Conservation (phyloP, 495 filamentous ascomycete species). For the Jackrogersella multiformis region DNA sequence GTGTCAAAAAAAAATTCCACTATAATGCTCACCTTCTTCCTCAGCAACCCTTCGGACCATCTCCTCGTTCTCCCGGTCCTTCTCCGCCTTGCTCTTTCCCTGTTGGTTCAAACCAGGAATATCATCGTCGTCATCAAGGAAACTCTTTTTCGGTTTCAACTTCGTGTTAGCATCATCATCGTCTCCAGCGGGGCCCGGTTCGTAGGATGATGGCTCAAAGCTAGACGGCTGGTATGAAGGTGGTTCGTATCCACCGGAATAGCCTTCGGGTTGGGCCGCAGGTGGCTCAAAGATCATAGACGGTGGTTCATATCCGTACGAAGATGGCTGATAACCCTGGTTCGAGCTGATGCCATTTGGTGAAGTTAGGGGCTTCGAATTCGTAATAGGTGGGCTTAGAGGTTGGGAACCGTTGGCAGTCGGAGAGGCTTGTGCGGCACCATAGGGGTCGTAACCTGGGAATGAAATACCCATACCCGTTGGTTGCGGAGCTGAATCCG, state of each 20-base stretch:
- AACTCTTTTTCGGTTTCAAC: conserved; percentile 71
- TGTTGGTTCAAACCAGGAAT: conserved; percentile 49
- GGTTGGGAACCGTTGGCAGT: conserved; percentile 14
- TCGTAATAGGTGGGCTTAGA: conserved; percentile 10
- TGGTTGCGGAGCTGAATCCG: conserved; percentile 29
- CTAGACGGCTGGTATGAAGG: conserved; percentile 60
- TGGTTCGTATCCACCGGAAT: conserved; percentile 56
- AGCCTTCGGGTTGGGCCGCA: conserved; percentile 43
- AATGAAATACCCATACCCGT: conserved; percentile 39
- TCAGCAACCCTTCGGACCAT: conserved; percentile 84
- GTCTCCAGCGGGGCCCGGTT: conserved; percentile 59
- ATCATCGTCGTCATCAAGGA: conserved; percentile 77
- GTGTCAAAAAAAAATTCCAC: conserved; percentile 28
- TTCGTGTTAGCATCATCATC: conserved; percentile 54
- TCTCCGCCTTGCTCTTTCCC: conserved; percentile 64
- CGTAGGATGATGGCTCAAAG: conserved; percentile 65
- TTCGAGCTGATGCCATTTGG: conserved; percentile 9
- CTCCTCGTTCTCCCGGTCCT: conserved; percentile 73
- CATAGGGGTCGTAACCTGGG: conserved; percentile 43
- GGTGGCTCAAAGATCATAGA: conserved; percentile 48
- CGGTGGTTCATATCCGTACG: conserved; percentile 56
- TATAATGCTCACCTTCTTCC: conserved; percentile 72
- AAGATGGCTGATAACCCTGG: conserved; percentile 51
- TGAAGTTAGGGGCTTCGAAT: conserved; percentile 15
- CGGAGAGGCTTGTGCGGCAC: conserved; percentile 29